Evolutionary conservation across 768 basidiomycete species (phyloP).

Genomic region (Tylopilus plumbeoviolaceoides): DNA sequence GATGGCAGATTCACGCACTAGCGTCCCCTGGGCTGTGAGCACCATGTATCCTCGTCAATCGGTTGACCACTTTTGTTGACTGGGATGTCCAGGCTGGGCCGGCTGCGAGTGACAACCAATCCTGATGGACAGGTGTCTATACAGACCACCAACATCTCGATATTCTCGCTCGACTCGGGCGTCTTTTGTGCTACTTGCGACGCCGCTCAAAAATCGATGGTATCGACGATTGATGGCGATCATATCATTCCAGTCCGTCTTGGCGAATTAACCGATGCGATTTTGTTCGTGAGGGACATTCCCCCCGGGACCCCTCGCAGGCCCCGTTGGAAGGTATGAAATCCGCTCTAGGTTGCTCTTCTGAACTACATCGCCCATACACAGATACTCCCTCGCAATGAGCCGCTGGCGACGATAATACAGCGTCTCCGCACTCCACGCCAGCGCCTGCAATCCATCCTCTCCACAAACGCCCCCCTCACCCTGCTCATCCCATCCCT

Average conservation of each 20-base stretch:
- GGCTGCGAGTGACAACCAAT: conserved; percentile 15
- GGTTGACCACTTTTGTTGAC: not conserved
- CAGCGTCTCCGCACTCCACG: conserved; percentile 7
- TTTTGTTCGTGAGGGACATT: conserved; percentile 11
- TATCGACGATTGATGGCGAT: conserved; percentile 15
- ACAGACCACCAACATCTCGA: conserved; percentile 24
- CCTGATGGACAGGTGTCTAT: conserved; percentile 7
- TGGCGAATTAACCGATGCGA: not conserved
- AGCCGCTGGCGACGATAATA: not conserved
- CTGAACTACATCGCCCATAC: not conserved
- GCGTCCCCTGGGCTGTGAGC: conserved; percentile 65
- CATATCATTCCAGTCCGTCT: conserved; percentile 1
- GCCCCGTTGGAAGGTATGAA: conserved; percentile 23
- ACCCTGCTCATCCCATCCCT: conserved; percentile 50
- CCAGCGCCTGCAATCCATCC: conserved; percentile 59
- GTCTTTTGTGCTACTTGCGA: not conserved
- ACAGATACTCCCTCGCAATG: conserved; percentile 7
- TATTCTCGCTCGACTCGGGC: conserved; percentile 20
- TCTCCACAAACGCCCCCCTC: conserved; percentile 51
- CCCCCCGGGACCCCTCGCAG: not conserved
- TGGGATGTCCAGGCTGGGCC: conserved; percentile 12
- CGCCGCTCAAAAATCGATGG: not conserved
- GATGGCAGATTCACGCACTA: conserved; percentile 61
- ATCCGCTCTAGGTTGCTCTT: no score
- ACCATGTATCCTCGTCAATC: not conserved